These are phyloP conservation scores for Botrytis pseudocinerea DNA, from an alignment of 2,329 filamentous ascomycete genomes.

Conservation along the genomic window DNA sequence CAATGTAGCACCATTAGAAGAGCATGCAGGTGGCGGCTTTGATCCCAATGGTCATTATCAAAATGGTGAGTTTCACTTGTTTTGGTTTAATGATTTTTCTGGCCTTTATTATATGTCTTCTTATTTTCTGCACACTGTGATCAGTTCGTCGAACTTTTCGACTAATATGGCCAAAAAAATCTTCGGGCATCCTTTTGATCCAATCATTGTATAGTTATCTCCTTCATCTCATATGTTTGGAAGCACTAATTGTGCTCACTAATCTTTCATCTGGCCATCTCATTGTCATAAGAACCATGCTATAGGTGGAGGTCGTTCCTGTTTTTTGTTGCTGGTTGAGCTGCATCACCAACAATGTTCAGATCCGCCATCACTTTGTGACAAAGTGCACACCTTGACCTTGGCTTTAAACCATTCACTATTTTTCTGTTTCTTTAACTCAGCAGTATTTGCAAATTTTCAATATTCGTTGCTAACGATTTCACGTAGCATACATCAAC, in stretches of 20 bases:
- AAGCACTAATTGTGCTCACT: neutral
- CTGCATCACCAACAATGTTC: neutral
- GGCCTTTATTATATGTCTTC: neutral
- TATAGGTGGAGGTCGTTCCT: neutral
- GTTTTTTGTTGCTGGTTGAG: neutral
- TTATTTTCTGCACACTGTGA: neutral
- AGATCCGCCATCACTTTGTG: neutral
- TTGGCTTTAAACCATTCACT: neutral
- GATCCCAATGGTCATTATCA: constrained; percentile 18
- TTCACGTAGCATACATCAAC: constrained; percentile 6
- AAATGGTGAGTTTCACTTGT: constrained; percentile 5
- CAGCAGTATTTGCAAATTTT: neutral
- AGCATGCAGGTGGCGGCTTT: neutral
- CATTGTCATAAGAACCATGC: neutral
- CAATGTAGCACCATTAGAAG: neutral
- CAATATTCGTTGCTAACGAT: neutral
- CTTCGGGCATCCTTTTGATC: neutral
- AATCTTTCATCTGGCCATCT: neutral
- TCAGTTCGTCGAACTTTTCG: neutral
- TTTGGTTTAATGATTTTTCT: neutral
- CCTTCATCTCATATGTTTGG: neutral
- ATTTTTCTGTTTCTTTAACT: neutral
- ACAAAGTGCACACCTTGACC: neutral
- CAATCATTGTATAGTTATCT: neutral
- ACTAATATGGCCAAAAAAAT: neutral